Percentiles rank a stretch among this genome's conserved stretches.
These are phyloP conservation scores for Stephania yunnanensis DNA, from an alignment of 164 flowering plant genomes.

Conservation along the genomic window DNA sequence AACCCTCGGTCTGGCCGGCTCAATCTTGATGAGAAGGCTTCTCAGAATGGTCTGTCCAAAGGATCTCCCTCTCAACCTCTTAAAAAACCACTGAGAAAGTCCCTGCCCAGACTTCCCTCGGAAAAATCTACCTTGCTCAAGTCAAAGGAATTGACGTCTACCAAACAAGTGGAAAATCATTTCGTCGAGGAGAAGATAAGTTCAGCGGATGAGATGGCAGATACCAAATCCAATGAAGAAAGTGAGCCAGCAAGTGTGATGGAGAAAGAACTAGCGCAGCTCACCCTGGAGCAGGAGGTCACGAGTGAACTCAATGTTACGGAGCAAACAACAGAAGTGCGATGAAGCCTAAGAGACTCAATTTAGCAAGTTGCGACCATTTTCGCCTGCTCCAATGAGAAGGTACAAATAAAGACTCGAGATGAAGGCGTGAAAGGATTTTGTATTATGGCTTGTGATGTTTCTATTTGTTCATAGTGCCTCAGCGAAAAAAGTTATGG, in stretches of 20 bases:
- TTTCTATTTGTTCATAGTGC: slow-evolving; percentile 14
- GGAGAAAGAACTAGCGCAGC: slow-evolving; percentile 23
- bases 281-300: slow-evolving; percentile 18
- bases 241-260: slow-evolving; percentile 5
- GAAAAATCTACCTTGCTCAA: slow-evolving; percentile 39
- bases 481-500: slow-evolving; percentile 7
- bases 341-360: neutral
- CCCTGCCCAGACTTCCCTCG: slow-evolving; percentile 85
- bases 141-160: slow-evolving; percentile 16
- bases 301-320: slow-evolving; percentile 5
- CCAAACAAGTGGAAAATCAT: slow-evolving; percentile 13
- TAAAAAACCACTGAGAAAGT: slow-evolving; percentile 68
- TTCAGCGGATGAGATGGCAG: slow-evolving; percentile 17
- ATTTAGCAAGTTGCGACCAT: neutral
- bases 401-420: slow-evolving; percentile 12
- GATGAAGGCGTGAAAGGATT: slow-evolving; percentile 11
- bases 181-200: slow-evolving; percentile 13
- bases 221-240: slow-evolving; percentile 17
- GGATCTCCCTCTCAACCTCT: slow-evolving; percentile 27
- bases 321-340: slow-evolving; percentile 7
- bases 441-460: slow-evolving; percentile 15
- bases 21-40: slow-evolving; percentile 57
- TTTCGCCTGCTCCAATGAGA: slow-evolving; percentile 3
- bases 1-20: slow-evolving; percentile 31
- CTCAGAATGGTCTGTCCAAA: slow-evolving; percentile 32